Base-by-base conservation (phyloP, 2,329 filamentous ascomycete genomes). In the Ceratocystis albifundus region DNA sequence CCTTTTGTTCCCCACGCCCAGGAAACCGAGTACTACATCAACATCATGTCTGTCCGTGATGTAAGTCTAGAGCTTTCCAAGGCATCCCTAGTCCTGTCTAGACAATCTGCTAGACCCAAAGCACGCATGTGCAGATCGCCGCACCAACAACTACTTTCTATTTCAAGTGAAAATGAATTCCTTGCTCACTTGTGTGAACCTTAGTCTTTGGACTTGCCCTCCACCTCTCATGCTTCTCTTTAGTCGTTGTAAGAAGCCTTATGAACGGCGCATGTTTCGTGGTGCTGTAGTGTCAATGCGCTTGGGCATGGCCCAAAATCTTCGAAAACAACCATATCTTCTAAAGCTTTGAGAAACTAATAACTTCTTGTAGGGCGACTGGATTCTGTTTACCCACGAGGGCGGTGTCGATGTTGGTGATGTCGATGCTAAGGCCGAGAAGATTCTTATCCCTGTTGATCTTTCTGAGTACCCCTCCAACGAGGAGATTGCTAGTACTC, bases 371-470 rank as follows among this genome's bases (percentile, higher is more conserved):
- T 76, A 97, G 94, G 94, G 94, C 75, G 94, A 99, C 80, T 97
- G 92, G 91, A 96, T 99, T 76, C 90, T 99, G 75, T 99, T 99
- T 84, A 96, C 93, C 74, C 91, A 99, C 80, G 94, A 99, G 80
- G 94, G 94, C 83, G 94, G 94, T 88, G 92, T 99, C 72, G 94
- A 99, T 79, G 94, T 99, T 73, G 94, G 94, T 77, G 94, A 99
- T 86, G 94, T 99, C 71, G 94, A 99, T 74, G 91, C 87, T 71
- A 99, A 99, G 84, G 94, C 94, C 70, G 90, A 97, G 85, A 99
- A 97, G 88, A 85, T 99, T 70, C 82, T 99, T 75, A 91, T 99
- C 73, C 93, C 94, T 72, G 94, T 99, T 74, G 92, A 97, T 79
- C 88, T 99, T 70, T 84, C 87, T 71, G 82, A 96, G 78, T 99